phyloP scores from a whole-genome alignment of 1,139 yeast species.

The Pichia sp. region DNA sequence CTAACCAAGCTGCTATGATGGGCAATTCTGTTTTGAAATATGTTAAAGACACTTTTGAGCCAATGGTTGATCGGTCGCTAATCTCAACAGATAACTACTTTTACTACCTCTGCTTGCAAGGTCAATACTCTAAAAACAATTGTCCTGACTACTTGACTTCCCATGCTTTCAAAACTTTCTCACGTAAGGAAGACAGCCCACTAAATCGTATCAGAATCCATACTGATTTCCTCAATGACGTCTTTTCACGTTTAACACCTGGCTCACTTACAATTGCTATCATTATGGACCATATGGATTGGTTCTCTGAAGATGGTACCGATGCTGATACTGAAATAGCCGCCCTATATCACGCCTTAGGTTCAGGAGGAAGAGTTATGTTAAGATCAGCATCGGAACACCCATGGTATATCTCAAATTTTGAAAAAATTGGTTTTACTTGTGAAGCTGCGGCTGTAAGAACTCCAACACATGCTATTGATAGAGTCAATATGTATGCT shows the following conservation, averaged over 20 bases:
- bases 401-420: conserved; percentile 75
- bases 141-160: conserved; percentile 74
- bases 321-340: conserved; percentile 66
- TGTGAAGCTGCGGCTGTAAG: conserved; percentile 70
- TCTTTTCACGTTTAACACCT: conserved; percentile 58
- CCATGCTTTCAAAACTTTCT: conserved; percentile 50
- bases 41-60: conserved; percentile 74
- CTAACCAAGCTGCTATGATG: conserved; percentile 78
- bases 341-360: conserved; percentile 60
- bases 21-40: conserved; percentile 66
- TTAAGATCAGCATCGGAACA: conserved; percentile 67
- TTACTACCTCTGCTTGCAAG: conserved; percentile 64
- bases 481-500: conserved; percentile 82
- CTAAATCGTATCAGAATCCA: conserved; percentile 69
- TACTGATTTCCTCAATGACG: conserved; percentile 75
- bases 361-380: conserved; percentile 68
- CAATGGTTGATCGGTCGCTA: conserved; percentile 58
- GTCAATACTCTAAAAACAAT: conserved; percentile 55
- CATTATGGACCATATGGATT: conserved; percentile 91
- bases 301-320: conserved; percentile 66
- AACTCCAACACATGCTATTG: conserved; percentile 58
- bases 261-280: conserved; percentile 70
- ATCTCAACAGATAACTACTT: conserved; percentile 73
- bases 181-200: conserved; percentile 38
- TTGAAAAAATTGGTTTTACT: conserved; percentile 61